Evolutionary conservation across 257 asterid genomes (phyloP), one percentile per base, ranked within the genome.

Genomic region (Ehretia macrophylla): DNA sequence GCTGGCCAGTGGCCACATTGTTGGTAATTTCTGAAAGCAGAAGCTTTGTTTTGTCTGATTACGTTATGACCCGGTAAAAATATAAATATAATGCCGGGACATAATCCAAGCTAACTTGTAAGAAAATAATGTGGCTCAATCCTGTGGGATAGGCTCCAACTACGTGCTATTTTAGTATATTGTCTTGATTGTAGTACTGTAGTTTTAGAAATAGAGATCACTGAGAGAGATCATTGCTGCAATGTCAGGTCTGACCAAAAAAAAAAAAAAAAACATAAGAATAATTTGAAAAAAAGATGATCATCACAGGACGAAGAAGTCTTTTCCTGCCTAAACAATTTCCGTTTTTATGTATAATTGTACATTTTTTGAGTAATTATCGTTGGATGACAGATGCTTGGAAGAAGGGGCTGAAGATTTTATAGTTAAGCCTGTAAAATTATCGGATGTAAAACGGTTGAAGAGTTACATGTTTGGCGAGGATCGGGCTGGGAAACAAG

Each of bases 381-480:
- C 37, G n/a, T 55, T 72, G 14, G 1, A 27, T 72, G 12, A 66
- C 81, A 91, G 98, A 62, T 91, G 98, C 72, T 72, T 91, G 80
- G 92, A 88, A 71, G 96, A 91, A 79, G 98, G 98, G 0, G 98
- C 98, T 1, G 96, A 91, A 66, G 98, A 91, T 65, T 91, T 88
- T 69, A 76, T 91, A 59, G 90, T 88, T 49, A 91, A 91, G 78
- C 98, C 98, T 0, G 98, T 91, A 14, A 84, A 82, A 62, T 48
- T 91, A 22, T 52, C 93, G 0, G 98, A 91, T 35, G 95, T 91
- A 2, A 75, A 82, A 51, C 90, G 98, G 4, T 74, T 91, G 71
- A 87, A 88, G 76, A 80, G 56, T 55, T 75, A 66, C 61, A 85
- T 91, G 96, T 83, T 88, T 66, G 91, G 93, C 0, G 92, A 80